phyloP scores from a whole-genome alignment of 1,139 yeast species.

The Scheffersomyces quercinus region DNA sequence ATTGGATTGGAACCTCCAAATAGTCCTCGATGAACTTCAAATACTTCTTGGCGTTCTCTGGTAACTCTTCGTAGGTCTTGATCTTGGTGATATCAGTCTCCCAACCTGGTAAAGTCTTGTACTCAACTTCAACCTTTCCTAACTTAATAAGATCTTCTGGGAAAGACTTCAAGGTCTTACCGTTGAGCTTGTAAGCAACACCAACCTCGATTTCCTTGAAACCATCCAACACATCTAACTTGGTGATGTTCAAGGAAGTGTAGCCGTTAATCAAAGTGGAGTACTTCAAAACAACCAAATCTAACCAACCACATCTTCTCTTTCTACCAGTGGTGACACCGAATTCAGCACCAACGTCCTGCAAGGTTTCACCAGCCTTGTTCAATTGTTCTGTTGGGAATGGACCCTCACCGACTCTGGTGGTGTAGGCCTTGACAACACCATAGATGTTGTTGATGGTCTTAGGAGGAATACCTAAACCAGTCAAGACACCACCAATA shows the following conservation, averaged over 20 bases:
- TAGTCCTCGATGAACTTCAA: constrained; percentile 82
- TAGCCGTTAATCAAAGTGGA: constrained; percentile 91
- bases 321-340: constrained; percentile 99
- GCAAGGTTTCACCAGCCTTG: constrained; percentile 81
- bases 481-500: constrained; percentile 97
- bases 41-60: constrained; percentile 83
- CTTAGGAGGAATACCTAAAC: constrained; percentile 91
- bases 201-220: constrained; percentile 88
- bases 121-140: constrained; percentile 88
- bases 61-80: constrained; percentile 72
- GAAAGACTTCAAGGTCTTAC: constrained; percentile 73
- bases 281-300: constrained; percentile 89
- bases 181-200: constrained; percentile 75
- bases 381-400: constrained; percentile 98
- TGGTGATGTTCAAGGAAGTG: constrained; percentile 91
- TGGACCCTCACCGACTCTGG: constrained; percentile 99
- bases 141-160: constrained; percentile 86
- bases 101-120: constrained; percentile 95
- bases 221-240: constrained; percentile 89
- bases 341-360: constrained; percentile 88
- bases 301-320: constrained; percentile 99
- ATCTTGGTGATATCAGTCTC: constrained; percentile 75
- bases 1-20: constrained; percentile 79
- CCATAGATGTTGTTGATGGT: constrained; percentile 82
- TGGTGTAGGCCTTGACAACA: constrained; percentile 97